Evolutionary conservation across 495 filamentous ascomycete genomes (phyloP).

Genomic region (Clohesyomyces aquaticus): DNA sequence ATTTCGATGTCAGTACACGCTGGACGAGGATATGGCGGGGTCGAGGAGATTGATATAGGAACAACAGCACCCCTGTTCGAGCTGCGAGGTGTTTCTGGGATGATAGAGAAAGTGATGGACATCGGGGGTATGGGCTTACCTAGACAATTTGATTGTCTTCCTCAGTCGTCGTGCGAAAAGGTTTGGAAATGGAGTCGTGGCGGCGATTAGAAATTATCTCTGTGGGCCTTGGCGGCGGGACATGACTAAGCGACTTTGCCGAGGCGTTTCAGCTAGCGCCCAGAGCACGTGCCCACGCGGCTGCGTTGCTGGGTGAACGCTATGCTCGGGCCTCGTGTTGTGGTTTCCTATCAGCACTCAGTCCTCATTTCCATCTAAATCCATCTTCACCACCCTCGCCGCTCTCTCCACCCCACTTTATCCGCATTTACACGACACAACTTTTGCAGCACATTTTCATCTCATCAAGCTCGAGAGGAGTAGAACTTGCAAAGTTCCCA

Average conservation of each 20-base stretch:
- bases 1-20: conserved; percentile 16
- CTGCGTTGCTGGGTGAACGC: conserved; percentile 33
- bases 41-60: background rate
- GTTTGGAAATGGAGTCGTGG: conserved; percentile 14
- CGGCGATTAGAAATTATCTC: conserved; percentile 25
- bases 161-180: conserved; percentile 42
- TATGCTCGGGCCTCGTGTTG: conserved; percentile 3
- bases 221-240: conserved; percentile 24
- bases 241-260: conserved; percentile 18
- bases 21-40: background rate
- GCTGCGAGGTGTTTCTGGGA: conserved; percentile 4
- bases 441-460: background rate
- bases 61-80: background rate
- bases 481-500: conserved; percentile 10
- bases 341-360: conserved; percentile 12
- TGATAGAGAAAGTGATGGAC: background rate
- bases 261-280: conserved; percentile 16
- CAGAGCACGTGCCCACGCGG: conserved; percentile 4
- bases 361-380: background rate
- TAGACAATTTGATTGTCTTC: conserved; percentile 47
- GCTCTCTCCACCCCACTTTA: conserved; percentile 5
- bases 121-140: conserved; percentile 25
- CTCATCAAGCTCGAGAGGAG: conserved; percentile 9
- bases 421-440: background rate
- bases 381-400: conserved; percentile 10